These are phyloP conservation scores for Ascodesmis nigricans DNA, from an alignment of 495 filamentous ascomycete genomes.

Conservation along the genomic window DNA sequence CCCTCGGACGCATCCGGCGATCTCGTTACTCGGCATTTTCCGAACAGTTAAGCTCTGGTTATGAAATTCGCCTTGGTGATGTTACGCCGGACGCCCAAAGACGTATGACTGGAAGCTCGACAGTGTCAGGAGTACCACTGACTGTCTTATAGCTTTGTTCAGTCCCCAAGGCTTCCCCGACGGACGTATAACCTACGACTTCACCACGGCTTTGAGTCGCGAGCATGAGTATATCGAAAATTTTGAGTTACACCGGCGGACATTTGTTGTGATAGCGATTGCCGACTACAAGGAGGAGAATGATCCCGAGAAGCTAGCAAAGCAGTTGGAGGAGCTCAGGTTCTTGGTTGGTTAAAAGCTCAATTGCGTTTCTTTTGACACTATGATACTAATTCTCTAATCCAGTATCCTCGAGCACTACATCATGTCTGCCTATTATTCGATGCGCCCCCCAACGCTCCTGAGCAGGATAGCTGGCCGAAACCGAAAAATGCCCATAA, in stretches of 20 bases:
- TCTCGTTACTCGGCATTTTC: constrained; percentile 62
- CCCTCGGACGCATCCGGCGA: constrained; percentile 63
- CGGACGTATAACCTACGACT: constrained; percentile 74
- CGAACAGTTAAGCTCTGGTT: constrained; percentile 50
- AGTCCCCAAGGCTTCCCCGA: constrained; percentile 79
- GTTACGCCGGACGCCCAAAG: constrained; percentile 71
- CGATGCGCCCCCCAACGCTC: constrained; percentile 16
- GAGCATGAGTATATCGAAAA: constrained; percentile 23
- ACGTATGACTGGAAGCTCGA: too few relatives aligned
- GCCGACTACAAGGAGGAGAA: constrained; percentile 13
- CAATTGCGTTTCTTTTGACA: too few relatives aligned
- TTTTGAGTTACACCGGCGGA: constrained; percentile 19
- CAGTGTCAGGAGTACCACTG: constrained; percentile 48
- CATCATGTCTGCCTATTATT: constrained; percentile 31
- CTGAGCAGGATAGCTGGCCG: constrained; percentile 25
- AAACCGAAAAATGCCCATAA: constrained; percentile 16
- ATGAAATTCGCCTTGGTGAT: constrained; percentile 73
- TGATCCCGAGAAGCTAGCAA: constrained; percentile 28
- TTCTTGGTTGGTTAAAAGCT: constrained; percentile 57
- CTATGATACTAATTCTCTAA: constrained; percentile 2
- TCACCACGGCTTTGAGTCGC: constrained; percentile 53
- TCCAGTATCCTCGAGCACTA: constrained; percentile 24
- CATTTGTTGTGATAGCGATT: constrained; percentile 17
- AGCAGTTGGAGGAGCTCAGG: constrained; percentile 47
- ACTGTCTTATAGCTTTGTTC: constrained; percentile 51